Evolutionary conservation across 2,329 filamentous ascomycete species (phyloP), one percentile per base, ranked within the genome.

Genomic region (Dactylellina haptotyla): DNA sequence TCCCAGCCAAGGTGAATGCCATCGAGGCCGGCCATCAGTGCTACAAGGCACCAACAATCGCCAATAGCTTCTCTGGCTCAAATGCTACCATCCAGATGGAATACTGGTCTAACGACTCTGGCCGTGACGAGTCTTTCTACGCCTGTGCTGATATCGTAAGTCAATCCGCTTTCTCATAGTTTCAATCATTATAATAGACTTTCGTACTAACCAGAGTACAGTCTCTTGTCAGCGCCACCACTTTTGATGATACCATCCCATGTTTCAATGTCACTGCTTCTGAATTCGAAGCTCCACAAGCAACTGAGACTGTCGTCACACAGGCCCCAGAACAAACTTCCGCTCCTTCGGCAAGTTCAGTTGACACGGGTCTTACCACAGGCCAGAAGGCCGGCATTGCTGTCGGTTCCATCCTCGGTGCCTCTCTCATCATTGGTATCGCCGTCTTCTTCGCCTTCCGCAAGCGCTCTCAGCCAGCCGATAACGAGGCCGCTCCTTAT

Each of bases 1-100:
- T 80, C 30, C 76, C 79, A 20, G 77, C 79, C 30, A 79, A 79
- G 6, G 78, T 84, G 73, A 75, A 79, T 8, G 80, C 82, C 59
- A 75, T 84, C 37, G 80, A 83, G 66, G 80, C 81, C 6, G 84
- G 84, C 41, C 83, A 84, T 76, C 83, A 82, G 53, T 85, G 84
- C 76, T 79, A 84, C 51, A 76, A 76, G 41, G 76, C 84, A 37
- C 66, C 66, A 51, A 56, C 50, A 1, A 66, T 82, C 0, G 75
- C 79, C 2, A 78, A 76, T 8, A 79, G 82, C 64, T 75, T 76
- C n/a, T 76, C 81, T 3, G 84, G 84, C 16, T 79, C 80, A 58
- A 83, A 83, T 65, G 84, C 84, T 16, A 85, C 84, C 4, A 80
- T 85, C 20, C 84, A 85, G 76, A 80, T 85, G 75, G 81, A 82